Evolutionary conservation across 805 yeast species (phyloP), one percentile per base, ranked within the genome.

Genomic region (Candida quercuum): DNA sequence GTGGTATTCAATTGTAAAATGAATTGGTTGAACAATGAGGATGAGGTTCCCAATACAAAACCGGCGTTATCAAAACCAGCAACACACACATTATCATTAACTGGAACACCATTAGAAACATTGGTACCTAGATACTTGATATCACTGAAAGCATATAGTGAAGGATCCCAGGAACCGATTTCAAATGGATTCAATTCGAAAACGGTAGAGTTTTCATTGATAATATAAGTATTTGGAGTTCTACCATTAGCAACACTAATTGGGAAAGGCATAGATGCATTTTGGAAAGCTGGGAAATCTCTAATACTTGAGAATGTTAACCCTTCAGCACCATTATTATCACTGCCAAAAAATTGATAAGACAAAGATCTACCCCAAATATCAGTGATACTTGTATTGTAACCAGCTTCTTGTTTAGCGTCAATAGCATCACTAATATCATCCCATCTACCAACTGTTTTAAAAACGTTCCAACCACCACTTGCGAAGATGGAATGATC

Each of bases 111-210:
- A 43, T 74, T 66, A 21, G 66, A 51, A 28, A 81, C 69, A 19
- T 69, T 58, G 1, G 93, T 71, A 10, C 95, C 95, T 32, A 84
- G 57, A 52, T 81, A 86, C 57, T 76, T 72, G 28, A 76, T 59
- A 42, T 82, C 80, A 11, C 79, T 67, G 59, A 88, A 87, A 3
- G 81, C 63, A 38, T 71, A 66, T 36, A 84, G 60, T 2, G 81
- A 64, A 12, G 86, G 81, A 54, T 87, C 96, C 94, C 93, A 86
- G 8, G 93, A 78, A n/a, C 96, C 96, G 52, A 86, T 60, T 54
- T 80, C 83, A 48, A 63, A 78, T 6, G 93, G 87, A 30, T 69
- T 71, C 43, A 74, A 56, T 45, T 77, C 74, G 45, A 78, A 74
- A 35, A 68, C 69, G 2, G 95, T 84, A 5, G 93, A 78, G 63